Base-by-base conservation (phyloP, 306 rosid genomes). In the Mimosa pudica region DNA sequence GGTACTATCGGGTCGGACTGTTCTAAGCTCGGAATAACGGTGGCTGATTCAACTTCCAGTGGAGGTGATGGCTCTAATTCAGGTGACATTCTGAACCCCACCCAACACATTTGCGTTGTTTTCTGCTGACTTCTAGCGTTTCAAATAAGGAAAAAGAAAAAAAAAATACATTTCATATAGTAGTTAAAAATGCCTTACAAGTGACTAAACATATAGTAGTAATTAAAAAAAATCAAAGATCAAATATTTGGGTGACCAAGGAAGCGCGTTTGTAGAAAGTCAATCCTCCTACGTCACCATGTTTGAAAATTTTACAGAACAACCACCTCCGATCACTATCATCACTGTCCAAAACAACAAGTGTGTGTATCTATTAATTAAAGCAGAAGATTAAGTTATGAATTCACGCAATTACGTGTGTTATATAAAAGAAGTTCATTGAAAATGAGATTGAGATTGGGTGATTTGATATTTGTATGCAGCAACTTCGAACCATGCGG, bases 1-100 rank as follows among this genome's bases (percentile, higher is more conserved):
- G 98, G 98, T 81, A 85, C 97, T 10, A 86, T 92, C 74, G 89
- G 92, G 74, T 81, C 97, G 2, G 91, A 92, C 70, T 94, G 98
- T 71, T 85, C 88, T 7, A 84, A 35, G 54, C 94, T 94, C 18
- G 98, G 98, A 76, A 92, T 94, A 36, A 88, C 75, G 82, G 91
- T 92, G 85, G 76, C 82, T 3, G 51, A 88, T 69, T 78, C 90
- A 60, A 89, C 83, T 32, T 0, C 78, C 1, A 55, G 10, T 1
- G 7, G 18, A 30, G 82, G 73, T 4, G 14, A n/a, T 51, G 78
- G 49, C 4, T 74, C 8, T 0, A 77, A 69, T 10, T 76, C 74
- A 57, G 97, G 97, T 90, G 69, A 84, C 81, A 55, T 6, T 55
- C 61, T 11, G 55, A 49, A 49, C 14, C 14, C 55, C 55, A 57